Conservation (phyloP, 2,329 filamentous ascomycete genomes). For the Nannizzia gypsea region DNA sequence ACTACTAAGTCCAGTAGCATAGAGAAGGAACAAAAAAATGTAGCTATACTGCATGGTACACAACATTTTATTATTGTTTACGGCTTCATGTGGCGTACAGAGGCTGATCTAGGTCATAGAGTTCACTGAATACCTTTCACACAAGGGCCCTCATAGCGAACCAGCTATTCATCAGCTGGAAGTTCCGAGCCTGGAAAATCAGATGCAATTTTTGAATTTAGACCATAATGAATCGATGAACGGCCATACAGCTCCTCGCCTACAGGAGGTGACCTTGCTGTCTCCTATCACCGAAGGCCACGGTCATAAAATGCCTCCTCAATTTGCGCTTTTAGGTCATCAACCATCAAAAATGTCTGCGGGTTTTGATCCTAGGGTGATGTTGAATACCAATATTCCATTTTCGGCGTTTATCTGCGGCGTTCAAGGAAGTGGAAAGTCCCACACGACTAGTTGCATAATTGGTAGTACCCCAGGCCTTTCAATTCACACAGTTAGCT, state of each 20-base stretch:
- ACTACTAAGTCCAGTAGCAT: not conserved
- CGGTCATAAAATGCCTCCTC: not conserved
- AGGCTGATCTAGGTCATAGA: not conserved
- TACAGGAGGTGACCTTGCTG: not conserved
- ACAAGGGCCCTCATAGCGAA: not conserved
- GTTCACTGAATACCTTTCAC: not conserved
- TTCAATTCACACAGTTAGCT: no score
- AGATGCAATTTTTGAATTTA: not conserved
- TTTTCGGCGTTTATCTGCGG: conserved; percentile 53
- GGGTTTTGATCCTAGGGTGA: not conserved
- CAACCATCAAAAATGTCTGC: not conserved
- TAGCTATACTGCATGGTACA: not conserved
- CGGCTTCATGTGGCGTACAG: not conserved
- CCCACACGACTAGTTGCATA: conserved; percentile 37
- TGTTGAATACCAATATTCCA: conserved; percentile 31
- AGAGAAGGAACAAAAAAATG: not conserved
- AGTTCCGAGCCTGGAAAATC: not conserved
- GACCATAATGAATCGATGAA: not conserved
- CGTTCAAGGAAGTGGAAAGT: conserved; percentile 50
- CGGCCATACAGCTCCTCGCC: not conserved
- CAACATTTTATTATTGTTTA: not conserved
- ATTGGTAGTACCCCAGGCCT: conserved; percentile 51
- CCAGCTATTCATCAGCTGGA: not conserved
- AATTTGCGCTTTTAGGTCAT: not conserved
- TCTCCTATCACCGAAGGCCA: not conserved